A percentile compares a stretch with the other conserved stretches of the same genome.
Conservation (phyloP, 2,329 filamentous ascomycete genomes). For the Clarireedia homoeocarpa region DNA sequence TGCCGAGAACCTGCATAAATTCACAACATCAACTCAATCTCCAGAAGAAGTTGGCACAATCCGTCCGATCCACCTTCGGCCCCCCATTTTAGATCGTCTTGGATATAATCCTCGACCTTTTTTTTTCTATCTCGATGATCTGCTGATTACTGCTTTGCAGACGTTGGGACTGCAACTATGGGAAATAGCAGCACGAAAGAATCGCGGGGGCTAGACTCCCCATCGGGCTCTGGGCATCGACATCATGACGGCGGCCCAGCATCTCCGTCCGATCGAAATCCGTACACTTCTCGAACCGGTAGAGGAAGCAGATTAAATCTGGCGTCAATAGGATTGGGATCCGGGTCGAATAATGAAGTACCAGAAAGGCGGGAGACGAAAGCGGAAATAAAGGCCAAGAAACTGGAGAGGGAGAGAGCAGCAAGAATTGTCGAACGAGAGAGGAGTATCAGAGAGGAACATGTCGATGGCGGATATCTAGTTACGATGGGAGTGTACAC, state of each 20-base stretch:
- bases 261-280: constrained; percentile 19
- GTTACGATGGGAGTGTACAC: constrained; percentile 94
- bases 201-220: constrained; percentile 24
- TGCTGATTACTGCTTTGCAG: constrained; percentile 20
- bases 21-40: constrained; percentile 15
- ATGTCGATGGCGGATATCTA: constrained; percentile 88
- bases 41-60: constrained; percentile 3
- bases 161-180: constrained; percentile 25
- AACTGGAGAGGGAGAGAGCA: constrained; percentile 71
- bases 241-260: constrained; percentile 18
- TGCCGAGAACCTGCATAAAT: constrained; percentile 20
- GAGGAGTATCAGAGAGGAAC: constrained; percentile 81
- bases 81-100: constrained; percentile 2
- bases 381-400: constrained; percentile 82
- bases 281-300: constrained; percentile 21
- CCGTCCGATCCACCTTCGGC: background rate
- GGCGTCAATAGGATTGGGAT: constrained; percentile 27
- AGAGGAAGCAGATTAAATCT: constrained; percentile 28
- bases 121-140: constrained; percentile 18
- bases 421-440: constrained; percentile 77
- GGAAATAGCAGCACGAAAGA: constrained; percentile 27
- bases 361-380: constrained; percentile 69
- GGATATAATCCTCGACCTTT: background rate
- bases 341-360: constrained; percentile 19
- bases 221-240: constrained; percentile 13